Evolutionary conservation across 768 basidiomycete species (phyloP).

Genomic region (Termitomyces sp.): DNA sequence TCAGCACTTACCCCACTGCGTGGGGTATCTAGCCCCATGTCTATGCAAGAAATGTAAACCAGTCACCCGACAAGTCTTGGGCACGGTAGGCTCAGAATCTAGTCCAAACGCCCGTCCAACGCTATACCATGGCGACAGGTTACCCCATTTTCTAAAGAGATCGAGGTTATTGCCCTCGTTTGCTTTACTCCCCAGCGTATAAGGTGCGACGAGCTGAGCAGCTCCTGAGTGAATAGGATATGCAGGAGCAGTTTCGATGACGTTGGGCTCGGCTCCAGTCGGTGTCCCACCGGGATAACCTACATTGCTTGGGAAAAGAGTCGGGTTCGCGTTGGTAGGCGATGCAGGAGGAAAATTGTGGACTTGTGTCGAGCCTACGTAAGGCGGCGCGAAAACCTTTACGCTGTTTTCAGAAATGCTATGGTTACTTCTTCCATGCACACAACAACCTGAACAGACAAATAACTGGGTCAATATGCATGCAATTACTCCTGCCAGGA

Average conservation of each 20-base stretch:
- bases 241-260: constrained; percentile 69
- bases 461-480: constrained; percentile 46
- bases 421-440: constrained; percentile 3
- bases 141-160: constrained; percentile 77
- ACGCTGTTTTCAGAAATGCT: constrained; percentile 16
- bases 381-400: constrained; percentile 46
- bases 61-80: constrained; percentile 63
- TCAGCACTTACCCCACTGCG: constrained; percentile 49
- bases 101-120: constrained; percentile 64
- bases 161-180: constrained; percentile 39
- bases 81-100: constrained; percentile 64
- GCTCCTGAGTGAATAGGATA: constrained; percentile 75
- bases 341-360: constrained; percentile 67
- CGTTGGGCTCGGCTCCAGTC: constrained; percentile 71
- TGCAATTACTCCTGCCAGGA: constrained; percentile 45
- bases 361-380: constrained; percentile 65
- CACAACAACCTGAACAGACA: constrained; percentile 36
- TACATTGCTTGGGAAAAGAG: constrained; percentile 70
- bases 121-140: constrained; percentile 83
- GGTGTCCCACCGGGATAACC: constrained; percentile 76
- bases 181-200: constrained; percentile 19
- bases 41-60: constrained; percentile 77
- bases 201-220: constrained; percentile 54
- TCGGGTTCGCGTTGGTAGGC: constrained; percentile 68
- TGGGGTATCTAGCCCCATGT: constrained; percentile 75